Conservation (phyloP, 441 rosid genomes). For the Corymbia calophylla region DNA sequence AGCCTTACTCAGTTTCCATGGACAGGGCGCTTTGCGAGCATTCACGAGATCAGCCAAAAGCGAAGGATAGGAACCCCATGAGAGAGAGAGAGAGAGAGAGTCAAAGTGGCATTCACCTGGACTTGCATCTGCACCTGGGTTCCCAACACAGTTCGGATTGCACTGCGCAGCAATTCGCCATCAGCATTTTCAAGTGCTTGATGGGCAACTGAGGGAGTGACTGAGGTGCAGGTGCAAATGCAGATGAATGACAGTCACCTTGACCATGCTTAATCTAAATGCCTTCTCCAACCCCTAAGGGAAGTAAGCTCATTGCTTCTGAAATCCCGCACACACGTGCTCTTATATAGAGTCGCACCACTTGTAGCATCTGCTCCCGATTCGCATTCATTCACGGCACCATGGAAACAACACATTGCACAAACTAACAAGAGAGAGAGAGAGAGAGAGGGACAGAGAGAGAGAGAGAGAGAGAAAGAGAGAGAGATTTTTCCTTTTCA, state of each 20-base stretch:
- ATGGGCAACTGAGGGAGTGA: background rate
- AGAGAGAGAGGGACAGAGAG: too few species aligned
- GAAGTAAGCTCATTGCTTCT: background rate
- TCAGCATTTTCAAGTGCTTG: background rate
- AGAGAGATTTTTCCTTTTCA: background rate
- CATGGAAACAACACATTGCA: background rate
- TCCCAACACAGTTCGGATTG: background rate
- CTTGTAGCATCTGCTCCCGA: background rate
- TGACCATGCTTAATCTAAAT: background rate
- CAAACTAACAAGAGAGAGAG: background rate
- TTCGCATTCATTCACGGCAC: background rate
- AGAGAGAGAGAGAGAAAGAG: background rate
- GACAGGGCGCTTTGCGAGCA: background rate
- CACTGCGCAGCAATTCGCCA: background rate
- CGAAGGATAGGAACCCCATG: background rate
- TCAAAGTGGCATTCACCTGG: constrained; percentile 34
- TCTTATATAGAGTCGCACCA: background rate
- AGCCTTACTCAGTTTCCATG: background rate
- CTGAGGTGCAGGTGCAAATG: constrained; percentile 57
- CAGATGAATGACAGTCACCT: constrained; percentile 28
- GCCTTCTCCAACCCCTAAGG: background rate
- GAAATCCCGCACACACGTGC: background rate
- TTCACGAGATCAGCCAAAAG: background rate
- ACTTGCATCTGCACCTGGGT: constrained; percentile 25
- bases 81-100: background rate